Base-by-base conservation (phyloP, 306 rosid species). In the Gynostemma pentaphyllum region DNA sequence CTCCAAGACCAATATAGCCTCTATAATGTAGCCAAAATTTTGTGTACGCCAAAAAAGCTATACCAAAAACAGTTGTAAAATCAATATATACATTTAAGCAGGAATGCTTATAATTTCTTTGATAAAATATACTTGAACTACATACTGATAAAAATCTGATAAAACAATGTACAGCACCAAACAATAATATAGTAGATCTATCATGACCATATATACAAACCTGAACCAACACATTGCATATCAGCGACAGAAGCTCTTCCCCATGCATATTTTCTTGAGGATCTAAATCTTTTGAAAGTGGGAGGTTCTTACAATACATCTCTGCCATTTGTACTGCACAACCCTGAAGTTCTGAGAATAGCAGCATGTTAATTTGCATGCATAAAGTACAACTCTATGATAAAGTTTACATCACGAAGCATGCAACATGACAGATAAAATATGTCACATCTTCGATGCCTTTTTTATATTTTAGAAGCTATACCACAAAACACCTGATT, bases 1-100 rank as follows among this genome's bases (percentile, higher is more conserved):
- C 78, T 94, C 99, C 94, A 94, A 76, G 36, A 94, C 83, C 95
- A 86, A 79, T 55, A 89, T 77, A 62, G 99, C 95, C 79, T 94
- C 99, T 14, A 87, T 53, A 75, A 89, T 75, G 74, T 89, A 89
- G 77, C 95, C 91, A 15, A 72, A 41, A 47, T 86, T 70, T 80
- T 82, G 72, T 32, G 99, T 78, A 42, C 83, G 89, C 99, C 97
- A 86, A 69, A 77, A 94, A 65, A 89, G 76, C 99, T 94, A 74
- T 22, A 78, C 54, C 70, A 48, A 60, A 70, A 62, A 61, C 19
- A 37, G 27, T 37, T 18, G 16, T 45, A 49, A 64, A 45, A 45
- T 14, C 46, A 61, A 41, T 8, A 23, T 14, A 5, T 40, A 61
- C 41, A 23, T 21, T 9, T 21, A 50, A 27, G 5, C 32, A 59